Evolutionary conservation across 768 basidiomycete genomes (phyloP), one percentile per base, ranked within the genome.

Genomic region (Phylloporus sp.): DNA sequence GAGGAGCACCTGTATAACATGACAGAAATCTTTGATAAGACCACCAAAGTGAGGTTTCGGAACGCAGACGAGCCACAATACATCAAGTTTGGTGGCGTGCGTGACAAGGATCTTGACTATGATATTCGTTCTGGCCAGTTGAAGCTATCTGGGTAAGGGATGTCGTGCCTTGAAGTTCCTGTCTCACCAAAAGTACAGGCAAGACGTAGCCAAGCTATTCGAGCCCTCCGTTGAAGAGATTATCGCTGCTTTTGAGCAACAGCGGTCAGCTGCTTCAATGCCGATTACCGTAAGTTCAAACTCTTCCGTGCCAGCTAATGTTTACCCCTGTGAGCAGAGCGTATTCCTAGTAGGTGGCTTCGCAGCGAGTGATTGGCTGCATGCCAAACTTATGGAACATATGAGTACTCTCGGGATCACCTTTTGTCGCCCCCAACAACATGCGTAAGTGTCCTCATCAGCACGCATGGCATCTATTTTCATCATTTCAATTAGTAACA

Each of bases 301-400:
- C n/a, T n/a, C n/a, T n/a, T n/a, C n/a, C n/a, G n/a, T n/a, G n/a
- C n/a, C n/a, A n/a, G n/a, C n/a, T n/a, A n/a, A n/a, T n/a, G n/a
- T n/a, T 29, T 28, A 16, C 5, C 1, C 4, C 27, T 22, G 32
- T n/a, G 27, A 12, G 6, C 28, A 70, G 71, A 49, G 69, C 15
- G 70, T 74, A n/a, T 73, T 79, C 36, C 70, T 84, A 2, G 78
- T 81, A 1, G 79, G 80, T 2, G 78, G 78, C 0, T 81, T 79
- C 53, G 73, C 75, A 0, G 74, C 76, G 11, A 80, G 71, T 45
- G 73, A 75, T 23, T 80, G 73, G 16, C 58, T 64, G n/a, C 60
- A 67, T 2, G 59, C 78, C 1, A 58, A 55, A 18, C 67, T 69
- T 16, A 62, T 68, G 0, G 71, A 72, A n/a, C n/a, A n/a, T n/a